Evolutionary conservation across 192 early-diverging fungal genomes (phyloP), one percentile per base, ranked within the genome.

Genomic region (Diversispora epigaea): DNA sequence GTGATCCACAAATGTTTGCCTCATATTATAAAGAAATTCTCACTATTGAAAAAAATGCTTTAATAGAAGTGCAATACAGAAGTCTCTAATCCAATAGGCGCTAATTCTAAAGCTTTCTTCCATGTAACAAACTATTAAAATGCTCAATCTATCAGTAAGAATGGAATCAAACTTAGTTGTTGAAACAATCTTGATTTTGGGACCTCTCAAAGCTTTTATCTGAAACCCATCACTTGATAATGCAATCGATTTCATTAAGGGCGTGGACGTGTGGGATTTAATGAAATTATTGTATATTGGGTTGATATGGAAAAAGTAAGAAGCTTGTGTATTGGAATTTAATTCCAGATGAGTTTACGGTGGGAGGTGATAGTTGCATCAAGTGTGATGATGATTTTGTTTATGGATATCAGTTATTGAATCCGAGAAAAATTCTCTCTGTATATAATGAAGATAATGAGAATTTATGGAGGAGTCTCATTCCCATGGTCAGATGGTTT

Each of bases 401-500:
- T 4, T 68, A n/a, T n/a, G n/a, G n/a, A n/a, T n/a, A n/a, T n/a
- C n/a, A n/a, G n/a, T n/a, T n/a, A n/a, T n/a, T n/a, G n/a, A n/a
- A n/a, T n/a, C n/a, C n/a, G 50, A 68, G 67, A 0, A 17, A 6
- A 68, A 50, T 68, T 68, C 67, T 25, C 0, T 12, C 21, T 52
- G 47, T 25, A 21, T 68, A 41, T 70, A 52, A 39, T 19, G 3
- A 17, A 57, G 68, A 40, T 0, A 17, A 52, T 70, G 68, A 12
- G 52, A 52, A 8, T 43, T 71, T 32, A 71, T 56, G 52, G 39
- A 4, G 4, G 25, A 44, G 56, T 44, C 0, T 41, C 21, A 49
- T 68, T 49, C 46, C 67, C 10, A 40, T 70, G 32, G 32, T 7
- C 68, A n/a, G n/a, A n/a, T n/a, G n/a, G n/a, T n/a, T n/a, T n/a